Evolutionary conservation across 176 grass and related monocot species (phyloP), one percentile per base, ranked within the genome.

Genomic region (Elymus sibiricus): DNA sequence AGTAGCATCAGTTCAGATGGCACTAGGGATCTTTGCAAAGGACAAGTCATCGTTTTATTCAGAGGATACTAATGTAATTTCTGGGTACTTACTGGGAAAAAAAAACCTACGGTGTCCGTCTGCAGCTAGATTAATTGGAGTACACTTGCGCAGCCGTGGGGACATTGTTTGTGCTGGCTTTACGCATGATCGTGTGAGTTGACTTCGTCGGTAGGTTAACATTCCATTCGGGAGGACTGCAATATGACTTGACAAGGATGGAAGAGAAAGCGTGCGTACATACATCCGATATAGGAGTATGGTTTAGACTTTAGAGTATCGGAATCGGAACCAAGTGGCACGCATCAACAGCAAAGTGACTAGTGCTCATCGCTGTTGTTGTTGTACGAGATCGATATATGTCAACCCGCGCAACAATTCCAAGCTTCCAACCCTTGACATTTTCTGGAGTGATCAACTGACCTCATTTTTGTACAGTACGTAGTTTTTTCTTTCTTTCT

Each of bases 201-300:
- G 82, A 85, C 82, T 46, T 81, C 26, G 43, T 74, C 24, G 67
- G 47, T 89, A 76, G 77, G 60, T 59, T 67, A 85, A 76, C 76
- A 85, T 89, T 69, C 77, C 87, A 85, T 68, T 76, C 46, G 66
- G 14, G 43, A 46, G 43, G 43, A 59, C 43, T 27, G 26, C 37
- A 32, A 28, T 76, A 16, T 53, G 27, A 76, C 40, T 76, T 39
- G 82, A 89, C 27, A 89, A 19, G 6, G 77, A 85, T 38, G 58
- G 72, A 22, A 84, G 34, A 73, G 40, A 70, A 26, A 79, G 59
- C 3, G 2, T 75, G 37, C 59, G 6, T 25, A 38, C 12, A 34
- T 77, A 71, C 8, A 31, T 21, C n/a, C n/a, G n/a, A n/a, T n/a
- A n/a, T n/a, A n/a, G n/a, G n/a, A n/a, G n/a, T n/a, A n/a, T n/a